Percentiles rank a stretch among this genome's conserved stretches.
Conservation (phyloP, 73 alveolate genomes). For the Paramecium pentaurelia region DNA sequence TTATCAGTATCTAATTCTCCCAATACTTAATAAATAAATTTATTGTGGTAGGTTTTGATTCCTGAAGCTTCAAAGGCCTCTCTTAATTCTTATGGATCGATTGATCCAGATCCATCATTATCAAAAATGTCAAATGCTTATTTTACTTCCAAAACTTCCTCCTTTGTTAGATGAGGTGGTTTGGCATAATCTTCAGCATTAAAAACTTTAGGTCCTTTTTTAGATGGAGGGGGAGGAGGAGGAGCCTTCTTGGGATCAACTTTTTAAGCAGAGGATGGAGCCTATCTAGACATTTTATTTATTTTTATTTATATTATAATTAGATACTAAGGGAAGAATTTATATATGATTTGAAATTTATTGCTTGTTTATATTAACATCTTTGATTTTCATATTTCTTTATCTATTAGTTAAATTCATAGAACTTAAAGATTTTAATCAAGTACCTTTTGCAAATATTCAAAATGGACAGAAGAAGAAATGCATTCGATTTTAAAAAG, state of each 20-base stretch:
- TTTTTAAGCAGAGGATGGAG: slow-evolving; percentile 2
- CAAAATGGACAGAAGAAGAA: neutral
- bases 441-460: neutral
- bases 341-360: neutral
- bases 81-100: slow-evolving; percentile 92
- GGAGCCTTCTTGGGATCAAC: neutral
- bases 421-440: neutral
- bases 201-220: neutral
- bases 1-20: slow-evolving; percentile 92
- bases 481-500: neutral
- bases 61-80: slow-evolving; percentile 92
- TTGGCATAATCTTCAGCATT: slow-evolving; percentile 50
- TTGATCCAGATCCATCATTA: slow-evolving; percentile 87
- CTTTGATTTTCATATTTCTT: neutral
- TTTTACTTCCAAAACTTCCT: slow-evolving; percentile 22
- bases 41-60: slow-evolving; percentile 81
- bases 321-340: neutral
- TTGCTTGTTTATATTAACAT: neutral
- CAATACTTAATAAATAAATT: slow-evolving; percentile 87
- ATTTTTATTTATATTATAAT: neutral
- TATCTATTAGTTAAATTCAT: neutral
- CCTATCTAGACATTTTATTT: slow-evolving; percentile 14
- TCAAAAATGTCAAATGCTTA: slow-evolving; percentile 74
- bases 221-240: slow-evolving; percentile 10
- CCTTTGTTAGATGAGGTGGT: slow-evolving; percentile 77